Conservation (phyloP, 495 filamentous ascomycete genomes). For the Pyronema domesticum region DNA sequence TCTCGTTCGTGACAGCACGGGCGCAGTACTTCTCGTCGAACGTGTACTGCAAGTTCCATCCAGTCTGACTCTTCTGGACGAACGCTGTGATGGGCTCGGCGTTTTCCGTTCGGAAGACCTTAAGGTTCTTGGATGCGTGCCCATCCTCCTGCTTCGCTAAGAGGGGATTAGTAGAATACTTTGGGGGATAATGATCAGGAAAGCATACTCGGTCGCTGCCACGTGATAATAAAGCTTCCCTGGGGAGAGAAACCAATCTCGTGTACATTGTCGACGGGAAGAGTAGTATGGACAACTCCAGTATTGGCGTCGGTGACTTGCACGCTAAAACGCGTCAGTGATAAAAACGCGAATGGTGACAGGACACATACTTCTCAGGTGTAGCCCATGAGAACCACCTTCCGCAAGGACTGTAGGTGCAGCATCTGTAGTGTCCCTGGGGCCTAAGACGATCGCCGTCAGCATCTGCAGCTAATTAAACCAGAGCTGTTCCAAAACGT, state of each 20-base stretch:
- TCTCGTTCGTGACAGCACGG: conserved; percentile 84
- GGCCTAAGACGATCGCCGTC: conserved; percentile 36
- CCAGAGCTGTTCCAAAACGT: conserved; percentile 15
- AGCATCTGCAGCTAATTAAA: conserved; percentile 11
- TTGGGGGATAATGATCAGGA: background rate
- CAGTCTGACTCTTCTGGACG: conserved; percentile 85
- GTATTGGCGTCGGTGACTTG: conserved; percentile 64
- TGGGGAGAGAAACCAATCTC: conserved; percentile 86
- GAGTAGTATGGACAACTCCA: conserved; percentile 55
- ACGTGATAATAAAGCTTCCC: conserved; percentile 85
- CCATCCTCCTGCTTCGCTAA: conserved; percentile 77
- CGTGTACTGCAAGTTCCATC: conserved; percentile 97
- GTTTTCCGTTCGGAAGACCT: conserved; percentile 68
- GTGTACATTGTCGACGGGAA: conserved; percentile 66
- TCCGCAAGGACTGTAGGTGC: conserved; percentile 82
- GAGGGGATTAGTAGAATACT: background rate
- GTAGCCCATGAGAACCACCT: conserved; percentile 92
- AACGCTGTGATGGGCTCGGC: conserved; percentile 61
- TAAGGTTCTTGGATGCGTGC: conserved; percentile 84
- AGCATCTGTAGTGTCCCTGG: conserved; percentile 86
- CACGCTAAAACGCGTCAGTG: conserved; percentile 36
- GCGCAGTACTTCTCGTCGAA: conserved; percentile 82
- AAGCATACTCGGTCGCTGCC: conserved; percentile 51
- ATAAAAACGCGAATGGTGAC: background rate
- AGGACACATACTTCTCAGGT: conserved; percentile 45